Evolutionary conservation across 2,329 filamentous ascomycete genomes (phyloP).

Genomic region (Aureobasidium mangrovei): DNA sequence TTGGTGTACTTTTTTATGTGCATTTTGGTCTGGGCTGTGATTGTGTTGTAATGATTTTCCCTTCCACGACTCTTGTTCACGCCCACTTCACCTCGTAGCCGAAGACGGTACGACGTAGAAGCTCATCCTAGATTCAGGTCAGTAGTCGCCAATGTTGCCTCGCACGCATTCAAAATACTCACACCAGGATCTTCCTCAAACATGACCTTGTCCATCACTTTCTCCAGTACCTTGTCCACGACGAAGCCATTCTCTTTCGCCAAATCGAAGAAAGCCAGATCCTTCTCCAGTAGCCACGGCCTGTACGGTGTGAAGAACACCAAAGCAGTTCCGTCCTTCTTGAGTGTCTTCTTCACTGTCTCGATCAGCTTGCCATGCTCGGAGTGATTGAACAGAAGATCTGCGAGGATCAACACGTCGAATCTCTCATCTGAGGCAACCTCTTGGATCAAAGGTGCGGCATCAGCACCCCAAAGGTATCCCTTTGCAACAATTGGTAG

Average conservation of each 20-base stretch:
- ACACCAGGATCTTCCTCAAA: conserved; percentile 81
- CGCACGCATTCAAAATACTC: conserved; percentile 24
- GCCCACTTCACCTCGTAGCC: conserved; percentile 65
- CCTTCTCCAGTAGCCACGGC: conserved; percentile 79
- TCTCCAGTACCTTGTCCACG: conserved; percentile 73
- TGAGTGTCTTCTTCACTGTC: conserved; percentile 61
- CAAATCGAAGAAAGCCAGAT: conserved; percentile 77
- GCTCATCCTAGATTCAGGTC: conserved; percentile 50
- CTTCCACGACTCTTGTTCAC: background rate
- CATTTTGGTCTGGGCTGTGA: no score
- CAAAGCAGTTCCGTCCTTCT: conserved; percentile 55
- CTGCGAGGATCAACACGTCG: conserved; percentile 77
- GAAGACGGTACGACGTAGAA: conserved; percentile 71
- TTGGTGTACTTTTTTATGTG: no score
- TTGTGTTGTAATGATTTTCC: no score
- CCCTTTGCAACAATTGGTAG: conserved; percentile 43
- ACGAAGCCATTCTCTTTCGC: conserved; percentile 60
- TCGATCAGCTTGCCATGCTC: conserved; percentile 72
- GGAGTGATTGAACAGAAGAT: conserved; percentile 83
- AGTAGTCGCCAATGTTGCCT: background rate
- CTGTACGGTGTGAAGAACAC: conserved; percentile 94
- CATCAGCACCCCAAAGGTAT: conserved; percentile 72
- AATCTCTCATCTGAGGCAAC: conserved; percentile 48
- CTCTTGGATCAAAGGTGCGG: background rate
- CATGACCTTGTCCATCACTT: conserved; percentile 74